Evolutionary conservation across 257 asterid genomes (phyloP).

Genomic region (Phtheirospermum japonicum): DNA sequence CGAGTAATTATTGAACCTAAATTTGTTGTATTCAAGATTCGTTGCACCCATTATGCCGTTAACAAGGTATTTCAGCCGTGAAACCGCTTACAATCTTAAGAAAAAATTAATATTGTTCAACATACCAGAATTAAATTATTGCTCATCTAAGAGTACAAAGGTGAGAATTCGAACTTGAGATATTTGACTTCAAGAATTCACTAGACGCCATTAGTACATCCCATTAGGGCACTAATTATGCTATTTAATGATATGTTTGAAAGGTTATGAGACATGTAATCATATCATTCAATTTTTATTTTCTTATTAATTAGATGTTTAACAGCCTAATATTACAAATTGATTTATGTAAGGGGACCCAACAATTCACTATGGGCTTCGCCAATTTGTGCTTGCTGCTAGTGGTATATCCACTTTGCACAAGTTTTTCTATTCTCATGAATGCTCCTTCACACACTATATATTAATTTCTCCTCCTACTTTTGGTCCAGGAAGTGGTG

Average conservation of each 20-base stretch:
- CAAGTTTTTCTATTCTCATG: slow-evolving; percentile 31
- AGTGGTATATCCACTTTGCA: slow-evolving; percentile 59
- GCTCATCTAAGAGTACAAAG: too few species aligned
- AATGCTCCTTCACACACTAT: slow-evolving; percentile 30
- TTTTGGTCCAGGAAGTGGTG: slow-evolving; percentile 29
- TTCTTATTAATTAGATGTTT: background rate
- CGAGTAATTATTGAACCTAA: too few species aligned
- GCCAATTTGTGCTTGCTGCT: slow-evolving; percentile 35
- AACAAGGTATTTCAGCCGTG: too few species aligned
- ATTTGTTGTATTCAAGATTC: too few species aligned
- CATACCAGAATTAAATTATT: too few species aligned
- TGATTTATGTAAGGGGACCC: slow-evolving; percentile 31
- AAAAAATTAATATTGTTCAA: too few species aligned
- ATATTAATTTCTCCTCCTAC: background rate
- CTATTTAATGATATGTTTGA: slow-evolving; percentile 20
- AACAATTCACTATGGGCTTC: slow-evolving; percentile 26
- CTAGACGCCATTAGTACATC: too few species aligned
- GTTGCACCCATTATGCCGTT: too few species aligned
- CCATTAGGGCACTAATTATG: background rate
- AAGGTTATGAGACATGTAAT: slow-evolving; percentile 33
- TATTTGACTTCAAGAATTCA: too few species aligned
- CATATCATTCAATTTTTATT: slow-evolving; percentile 12
- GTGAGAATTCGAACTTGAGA: too few species aligned
- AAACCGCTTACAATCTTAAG: too few species aligned
- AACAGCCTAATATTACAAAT: slow-evolving; percentile 18